Evolutionary conservation across 306 rosid species (phyloP).

Genomic region (Dryas drummondii): DNA sequence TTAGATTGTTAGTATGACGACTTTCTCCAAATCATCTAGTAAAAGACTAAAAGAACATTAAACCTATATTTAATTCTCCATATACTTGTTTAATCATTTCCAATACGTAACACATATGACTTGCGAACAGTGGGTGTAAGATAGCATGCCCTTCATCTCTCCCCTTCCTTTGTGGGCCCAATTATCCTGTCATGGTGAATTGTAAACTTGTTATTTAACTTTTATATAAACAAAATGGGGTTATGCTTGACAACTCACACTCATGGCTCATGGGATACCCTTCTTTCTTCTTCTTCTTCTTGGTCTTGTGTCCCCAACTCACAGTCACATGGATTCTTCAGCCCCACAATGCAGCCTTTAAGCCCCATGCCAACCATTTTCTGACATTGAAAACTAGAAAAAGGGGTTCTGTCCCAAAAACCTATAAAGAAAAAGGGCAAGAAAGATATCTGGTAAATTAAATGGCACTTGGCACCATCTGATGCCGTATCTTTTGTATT

Average conservation of each 20-base stretch:
- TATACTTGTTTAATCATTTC: no score
- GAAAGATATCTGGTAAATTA: not conserved
- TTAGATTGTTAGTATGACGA: no score
- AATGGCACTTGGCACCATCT: not conserved
- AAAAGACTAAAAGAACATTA: no score
- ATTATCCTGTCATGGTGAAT: not conserved
- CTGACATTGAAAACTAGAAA: slow-evolving; percentile 17
- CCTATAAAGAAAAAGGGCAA: not conserved
- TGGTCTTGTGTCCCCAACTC: slow-evolving; percentile 24
- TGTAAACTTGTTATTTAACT: not conserved
- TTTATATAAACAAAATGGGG: not conserved
- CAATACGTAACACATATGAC: no score
- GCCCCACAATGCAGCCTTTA: slow-evolving; percentile 4
- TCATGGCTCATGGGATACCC: slow-evolving; percentile 30
- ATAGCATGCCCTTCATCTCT: not conserved
- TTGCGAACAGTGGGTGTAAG: no score
- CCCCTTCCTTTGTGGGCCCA: slow-evolving; percentile 21
- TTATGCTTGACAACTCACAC: slow-evolving; percentile 47
- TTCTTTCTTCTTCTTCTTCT: not conserved
- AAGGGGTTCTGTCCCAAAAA: not conserved
- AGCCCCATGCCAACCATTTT: slow-evolving; percentile 24
- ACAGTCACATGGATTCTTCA: slow-evolving; percentile 31
- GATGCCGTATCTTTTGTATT: not conserved
- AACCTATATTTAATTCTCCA: no score
- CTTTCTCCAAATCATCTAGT: no score